Evolutionary conservation across 1,139 yeast genomes (phyloP).

Genomic region (Suhomyces wounanorum): DNA sequence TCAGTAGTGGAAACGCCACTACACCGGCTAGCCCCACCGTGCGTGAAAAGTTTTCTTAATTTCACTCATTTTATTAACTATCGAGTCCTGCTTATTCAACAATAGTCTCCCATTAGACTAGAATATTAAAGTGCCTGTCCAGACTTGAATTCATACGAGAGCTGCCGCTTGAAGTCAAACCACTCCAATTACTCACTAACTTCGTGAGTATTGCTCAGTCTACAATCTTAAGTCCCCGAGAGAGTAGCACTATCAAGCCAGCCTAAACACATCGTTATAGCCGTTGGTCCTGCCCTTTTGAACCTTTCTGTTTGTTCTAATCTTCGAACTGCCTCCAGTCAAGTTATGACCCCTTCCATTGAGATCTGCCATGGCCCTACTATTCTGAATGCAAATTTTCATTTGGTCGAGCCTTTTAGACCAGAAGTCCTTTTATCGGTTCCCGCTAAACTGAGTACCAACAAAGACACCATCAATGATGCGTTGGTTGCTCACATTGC

Average conservation of each 20-base stretch:
- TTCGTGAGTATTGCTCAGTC: constrained; percentile 30
- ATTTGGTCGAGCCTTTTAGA: constrained; percentile 12
- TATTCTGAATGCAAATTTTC: constrained; percentile 13
- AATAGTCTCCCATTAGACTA: constrained; percentile 7
- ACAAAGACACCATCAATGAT: constrained; percentile 27
- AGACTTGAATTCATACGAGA: constrained; percentile 33
- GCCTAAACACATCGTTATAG: not conserved
- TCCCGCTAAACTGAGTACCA: not conserved
- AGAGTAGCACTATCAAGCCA: constrained; percentile 10
- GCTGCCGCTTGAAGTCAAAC: constrained; percentile 52
- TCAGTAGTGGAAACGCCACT: not conserved
- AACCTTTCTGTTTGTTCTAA: not conserved
- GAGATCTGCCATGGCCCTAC: constrained; percentile 20
- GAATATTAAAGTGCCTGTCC: constrained; percentile 13
- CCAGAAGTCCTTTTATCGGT: not conserved
- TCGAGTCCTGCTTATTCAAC: constrained; percentile 4
- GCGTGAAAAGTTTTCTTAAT: constrained; percentile 5
- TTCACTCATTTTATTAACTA: not conserved
- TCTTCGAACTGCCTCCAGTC: not conserved
- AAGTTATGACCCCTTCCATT: constrained; percentile 34
- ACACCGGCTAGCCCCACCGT: not conserved
- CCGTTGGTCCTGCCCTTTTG: not conserved
- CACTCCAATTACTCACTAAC: constrained; percentile 29
- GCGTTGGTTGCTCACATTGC: constrained; percentile 48
- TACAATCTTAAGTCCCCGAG: constrained; percentile 20